Conservation (phyloP, 441 rosid genomes). For the Populus hybrid region DNA sequence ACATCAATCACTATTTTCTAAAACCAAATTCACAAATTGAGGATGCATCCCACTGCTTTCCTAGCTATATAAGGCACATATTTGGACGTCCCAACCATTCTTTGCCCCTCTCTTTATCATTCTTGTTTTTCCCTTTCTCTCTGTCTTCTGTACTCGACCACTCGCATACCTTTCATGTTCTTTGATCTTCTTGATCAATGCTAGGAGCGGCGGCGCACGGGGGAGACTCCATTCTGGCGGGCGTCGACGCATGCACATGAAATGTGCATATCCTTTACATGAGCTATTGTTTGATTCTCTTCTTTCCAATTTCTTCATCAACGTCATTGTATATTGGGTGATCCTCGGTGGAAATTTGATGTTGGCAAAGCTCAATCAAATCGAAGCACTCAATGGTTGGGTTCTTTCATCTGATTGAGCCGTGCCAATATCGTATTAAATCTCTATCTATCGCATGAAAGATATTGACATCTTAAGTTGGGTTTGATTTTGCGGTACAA, state of each 20-base stretch:
- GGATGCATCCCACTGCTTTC: not conserved
- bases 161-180: not conserved
- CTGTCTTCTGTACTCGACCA: not conserved
- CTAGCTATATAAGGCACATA: not conserved
- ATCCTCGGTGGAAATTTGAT: not conserved
- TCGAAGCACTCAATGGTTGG: conserved; percentile 24
- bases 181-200: not conserved
- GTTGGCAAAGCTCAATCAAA: conserved; percentile 35
- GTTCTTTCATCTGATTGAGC: conserved; percentile 33
- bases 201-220: not conserved
- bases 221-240: not conserved
- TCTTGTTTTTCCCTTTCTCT: not conserved
- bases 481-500: no score
- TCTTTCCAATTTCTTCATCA: not conserved
- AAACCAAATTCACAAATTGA: not conserved
- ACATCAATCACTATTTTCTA: not conserved
- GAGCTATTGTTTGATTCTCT: not conserved
- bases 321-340: no score
- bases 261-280: not conserved
- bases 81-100: not conserved
- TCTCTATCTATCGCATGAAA: not conserved
- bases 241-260: not conserved
- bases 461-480: no score
- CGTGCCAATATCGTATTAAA: conserved; percentile 30
- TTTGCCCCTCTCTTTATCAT: not conserved